These are phyloP conservation scores for Kazachstania psychrophila DNA, from an alignment of 805 yeast genomes.

Conservation along the genomic window DNA sequence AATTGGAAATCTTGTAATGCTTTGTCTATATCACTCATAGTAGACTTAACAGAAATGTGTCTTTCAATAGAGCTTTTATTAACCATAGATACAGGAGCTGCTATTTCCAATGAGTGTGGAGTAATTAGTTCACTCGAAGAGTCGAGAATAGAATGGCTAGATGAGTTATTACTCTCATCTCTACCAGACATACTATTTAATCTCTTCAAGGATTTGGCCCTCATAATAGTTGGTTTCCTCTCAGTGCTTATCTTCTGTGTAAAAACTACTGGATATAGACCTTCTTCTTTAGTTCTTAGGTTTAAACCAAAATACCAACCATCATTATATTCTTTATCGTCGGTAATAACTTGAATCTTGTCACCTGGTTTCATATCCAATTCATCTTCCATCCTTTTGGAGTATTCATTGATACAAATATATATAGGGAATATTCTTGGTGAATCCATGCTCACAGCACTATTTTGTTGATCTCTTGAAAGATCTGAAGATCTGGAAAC, in stretches of 20 bases:
- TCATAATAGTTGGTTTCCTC: slow-evolving; percentile 36
- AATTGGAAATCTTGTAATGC: slow-evolving; percentile 55
- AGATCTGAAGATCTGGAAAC: neutral
- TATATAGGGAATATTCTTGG: slow-evolving; percentile 24
- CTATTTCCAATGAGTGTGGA: slow-evolving; percentile 22
- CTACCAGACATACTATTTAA: slow-evolving; percentile 26
- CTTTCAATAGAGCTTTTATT: slow-evolving; percentile 14
- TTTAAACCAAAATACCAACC: slow-evolving; percentile 96
- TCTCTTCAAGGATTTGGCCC: slow-evolving; percentile 52
- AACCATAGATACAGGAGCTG: slow-evolving; percentile 6
- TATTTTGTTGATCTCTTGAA: slow-evolving; percentile 3
- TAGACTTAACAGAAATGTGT: slow-evolving; percentile 38
- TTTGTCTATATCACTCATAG: slow-evolving; percentile 63
- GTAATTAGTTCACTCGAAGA: slow-evolving; percentile 21
- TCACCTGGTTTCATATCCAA: slow-evolving; percentile 74
- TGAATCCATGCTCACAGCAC: slow-evolving; percentile 2
- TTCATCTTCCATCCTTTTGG: slow-evolving; percentile 85
- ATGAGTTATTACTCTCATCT: slow-evolving; percentile 1
- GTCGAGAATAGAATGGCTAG: slow-evolving; percentile 2
- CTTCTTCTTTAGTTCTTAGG: slow-evolving; percentile 60
- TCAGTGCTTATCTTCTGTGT: slow-evolving; percentile 45
- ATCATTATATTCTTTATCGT: slow-evolving; percentile 87
- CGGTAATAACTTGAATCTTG: slow-evolving; percentile 78
- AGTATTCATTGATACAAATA: slow-evolving; percentile 76
- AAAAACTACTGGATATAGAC: slow-evolving; percentile 84